Percentiles rank a stretch among this genome's conserved stretches.
Evolutionary conservation across 805 yeast species (phyloP).

Genomic region (Novakomyces olei): DNA sequence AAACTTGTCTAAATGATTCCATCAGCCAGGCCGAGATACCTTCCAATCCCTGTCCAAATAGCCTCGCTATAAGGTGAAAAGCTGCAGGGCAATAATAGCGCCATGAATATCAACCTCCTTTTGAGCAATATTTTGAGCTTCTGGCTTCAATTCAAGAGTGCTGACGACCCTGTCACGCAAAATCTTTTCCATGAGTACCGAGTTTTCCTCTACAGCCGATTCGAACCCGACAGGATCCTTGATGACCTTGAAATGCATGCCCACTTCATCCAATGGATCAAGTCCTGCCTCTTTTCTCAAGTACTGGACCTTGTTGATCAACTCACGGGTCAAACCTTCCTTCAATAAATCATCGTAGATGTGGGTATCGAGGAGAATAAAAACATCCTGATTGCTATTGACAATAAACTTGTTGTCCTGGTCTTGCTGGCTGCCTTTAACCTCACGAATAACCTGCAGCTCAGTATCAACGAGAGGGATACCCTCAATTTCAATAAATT

Average conservation of each 20-base stretch:
- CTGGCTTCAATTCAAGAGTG: slow-evolving; percentile 23
- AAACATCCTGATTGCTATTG: slow-evolving; percentile 72
- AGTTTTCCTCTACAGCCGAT: slow-evolving; percentile 38
- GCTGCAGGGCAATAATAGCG: slow-evolving; percentile 9
- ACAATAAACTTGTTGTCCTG: slow-evolving; percentile 38
- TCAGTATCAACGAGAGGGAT: slow-evolving; percentile 74
- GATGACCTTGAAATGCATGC: slow-evolving; percentile 54
- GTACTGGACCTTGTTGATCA: slow-evolving; percentile 91
- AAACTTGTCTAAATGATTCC: no score
- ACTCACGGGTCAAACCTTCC: slow-evolving; percentile 91
- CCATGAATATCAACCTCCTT: slow-evolving; percentile 49
- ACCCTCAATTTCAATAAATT: slow-evolving; percentile 69
- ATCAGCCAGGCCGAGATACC: no score
- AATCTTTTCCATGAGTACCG: slow-evolving; percentile 49
- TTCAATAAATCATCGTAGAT: slow-evolving; percentile 70
- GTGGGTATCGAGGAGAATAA: slow-evolving; percentile 71
- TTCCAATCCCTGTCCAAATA: no score
- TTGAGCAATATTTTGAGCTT: slow-evolving; percentile 41
- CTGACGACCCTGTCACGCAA: slow-evolving; percentile 42
- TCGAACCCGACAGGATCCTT: slow-evolving; percentile 42
- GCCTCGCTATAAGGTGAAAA: slow-evolving; percentile 11
- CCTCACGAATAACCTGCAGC: slow-evolving; percentile 69
- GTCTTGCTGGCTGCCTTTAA: no score
- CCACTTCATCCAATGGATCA: slow-evolving; percentile 84
- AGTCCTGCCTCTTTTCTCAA: slow-evolving; percentile 89